Conservation (phyloP, 257 asterid species). For the Ilex aquifolium region DNA sequence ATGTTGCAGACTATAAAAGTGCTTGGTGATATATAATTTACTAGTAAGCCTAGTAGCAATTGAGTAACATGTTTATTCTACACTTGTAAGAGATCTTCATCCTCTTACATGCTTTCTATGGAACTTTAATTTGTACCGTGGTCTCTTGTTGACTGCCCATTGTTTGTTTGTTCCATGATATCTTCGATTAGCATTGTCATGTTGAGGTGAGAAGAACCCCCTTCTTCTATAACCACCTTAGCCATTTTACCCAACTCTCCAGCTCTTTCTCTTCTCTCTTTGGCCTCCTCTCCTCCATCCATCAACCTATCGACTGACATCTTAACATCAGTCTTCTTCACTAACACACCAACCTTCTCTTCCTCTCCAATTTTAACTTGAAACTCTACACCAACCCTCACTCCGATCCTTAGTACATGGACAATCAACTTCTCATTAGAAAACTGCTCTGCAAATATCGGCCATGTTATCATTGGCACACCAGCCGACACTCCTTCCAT, state of each 20-base stretch:
- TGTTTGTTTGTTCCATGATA: neutral
- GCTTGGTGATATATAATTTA: too few relatives aligned
- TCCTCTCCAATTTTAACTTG: constrained; percentile 14
- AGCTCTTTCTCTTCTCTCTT: constrained; percentile 33
- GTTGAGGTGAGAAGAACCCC: constrained; percentile 21
- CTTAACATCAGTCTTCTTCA: constrained; percentile 18
- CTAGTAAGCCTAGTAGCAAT: too few relatives aligned
- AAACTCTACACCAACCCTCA: constrained; percentile 18
- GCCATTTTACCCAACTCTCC: constrained; percentile 22
- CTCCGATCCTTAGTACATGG: constrained; percentile 26
- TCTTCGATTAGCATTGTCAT: constrained; percentile 18
- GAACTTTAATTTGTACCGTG: too few relatives aligned
- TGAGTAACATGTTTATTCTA: too few relatives aligned
- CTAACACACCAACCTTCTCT: constrained; percentile 7
- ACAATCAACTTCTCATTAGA: constrained; percentile 28
- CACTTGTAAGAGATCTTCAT: too few relatives aligned
- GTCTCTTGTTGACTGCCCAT: too few relatives aligned
- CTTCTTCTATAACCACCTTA: constrained; percentile 16
- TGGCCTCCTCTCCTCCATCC: constrained; percentile 25
- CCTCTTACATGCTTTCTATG: too few relatives aligned
- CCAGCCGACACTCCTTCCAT: constrained; percentile 23
- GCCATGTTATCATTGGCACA: constrained; percentile 34
- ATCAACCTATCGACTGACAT: constrained; percentile 18
- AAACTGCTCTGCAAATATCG: constrained; percentile 37
- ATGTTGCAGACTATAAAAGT: too few relatives aligned